Evolutionary conservation across 108 stramenopile genomes (phyloP).

Genomic region (Poteriospumella lacustris): DNA sequence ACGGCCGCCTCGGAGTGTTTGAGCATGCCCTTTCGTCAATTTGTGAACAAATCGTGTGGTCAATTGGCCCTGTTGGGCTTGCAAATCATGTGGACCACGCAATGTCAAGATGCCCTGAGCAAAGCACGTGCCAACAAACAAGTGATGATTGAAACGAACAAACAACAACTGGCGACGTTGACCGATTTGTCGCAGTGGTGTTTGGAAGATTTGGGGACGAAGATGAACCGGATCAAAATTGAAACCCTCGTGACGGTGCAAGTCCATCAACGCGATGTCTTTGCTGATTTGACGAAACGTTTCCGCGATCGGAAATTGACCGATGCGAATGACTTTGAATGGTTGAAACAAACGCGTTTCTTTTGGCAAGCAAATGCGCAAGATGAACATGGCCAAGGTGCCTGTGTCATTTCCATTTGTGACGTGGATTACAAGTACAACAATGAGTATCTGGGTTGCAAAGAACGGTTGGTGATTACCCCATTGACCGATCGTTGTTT

Average conservation of each 20-base stretch:
- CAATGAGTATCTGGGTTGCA: constrained; percentile 51
- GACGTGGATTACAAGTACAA: constrained; percentile 54
- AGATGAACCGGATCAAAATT: constrained; percentile 64
- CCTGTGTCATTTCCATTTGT: constrained; percentile 44
- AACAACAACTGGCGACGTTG: constrained; percentile 36
- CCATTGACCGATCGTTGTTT: constrained; percentile 62
- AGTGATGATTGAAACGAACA: constrained; percentile 52
- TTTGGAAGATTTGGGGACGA: constrained; percentile 57
- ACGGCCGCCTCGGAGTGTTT: constrained; percentile 38
- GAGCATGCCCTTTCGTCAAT: constrained; percentile 40
- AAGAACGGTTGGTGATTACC: constrained; percentile 58
- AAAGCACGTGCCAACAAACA: constrained; percentile 34
- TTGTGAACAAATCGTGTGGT: constrained; percentile 52
- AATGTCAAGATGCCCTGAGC: constrained; percentile 48
- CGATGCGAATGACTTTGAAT: constrained; percentile 44
- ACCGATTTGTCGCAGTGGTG: constrained; percentile 57
- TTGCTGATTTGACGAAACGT: constrained; percentile 39
- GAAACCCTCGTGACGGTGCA: constrained; percentile 62
- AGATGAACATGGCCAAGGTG: constrained; percentile 25
- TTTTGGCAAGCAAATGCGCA: constrained; percentile 33
- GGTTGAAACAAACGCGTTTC: constrained; percentile 49
- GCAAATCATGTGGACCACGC: constrained; percentile 58
- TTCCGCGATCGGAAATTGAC: constrained; percentile 43
- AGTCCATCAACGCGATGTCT: constrained; percentile 59
- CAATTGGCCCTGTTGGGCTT: constrained; percentile 62